Evolutionary conservation across 768 basidiomycete genomes (phyloP), one percentile per base, ranked within the genome.

Genomic region (Agrocybe praecox): DNA sequence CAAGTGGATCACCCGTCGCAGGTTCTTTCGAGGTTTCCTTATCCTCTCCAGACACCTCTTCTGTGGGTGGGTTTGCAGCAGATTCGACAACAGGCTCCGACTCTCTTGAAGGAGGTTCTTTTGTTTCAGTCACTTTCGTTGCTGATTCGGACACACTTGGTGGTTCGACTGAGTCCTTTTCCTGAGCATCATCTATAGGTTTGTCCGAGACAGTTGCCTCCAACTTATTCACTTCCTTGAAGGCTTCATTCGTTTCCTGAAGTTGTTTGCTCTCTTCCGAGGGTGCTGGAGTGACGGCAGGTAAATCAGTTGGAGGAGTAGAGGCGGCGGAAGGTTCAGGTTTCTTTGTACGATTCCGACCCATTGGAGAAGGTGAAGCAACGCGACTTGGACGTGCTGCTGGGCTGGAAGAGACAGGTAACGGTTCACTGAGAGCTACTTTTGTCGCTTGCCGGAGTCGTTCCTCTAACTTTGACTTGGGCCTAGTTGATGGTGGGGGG

Each of bases 391-490:
- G 53, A 36, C 54, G 59, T 33, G 47, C 42, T 15, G 59, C 53
- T 6, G 59, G 36, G 14, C 36, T 40, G n/a, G 36, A 43, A 19
- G 64, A 49, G 33, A 62, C 47, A 54, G 69, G 74, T 9, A 83
- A 82, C 12, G 78, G 73, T 18, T 91, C 89, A 18, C 80, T 83
- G 50, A 80, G 77, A 19, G 80, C 78, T 62, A 86, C 80, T n/a
- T 40, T 40, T 23, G 81, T 79, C 24, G 75, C 81, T 42, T 89
- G 86, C 45, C 87, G 82, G n/a, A 93, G 74, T 45, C 92, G 79
- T 56, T 93, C 91, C 71, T 93, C 92, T 2, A 93, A 75, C 21
- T 81, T 88, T 8, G 81, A 76, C 66, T 89, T 88, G 12, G 60
- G 50, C 34, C 61, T 55, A 14, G 61, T 54, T 11, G 36, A 3